Evolutionary conservation across 2,329 filamentous ascomycete species (phyloP).

Genomic region (Corniculantispora saksenae): DNA sequence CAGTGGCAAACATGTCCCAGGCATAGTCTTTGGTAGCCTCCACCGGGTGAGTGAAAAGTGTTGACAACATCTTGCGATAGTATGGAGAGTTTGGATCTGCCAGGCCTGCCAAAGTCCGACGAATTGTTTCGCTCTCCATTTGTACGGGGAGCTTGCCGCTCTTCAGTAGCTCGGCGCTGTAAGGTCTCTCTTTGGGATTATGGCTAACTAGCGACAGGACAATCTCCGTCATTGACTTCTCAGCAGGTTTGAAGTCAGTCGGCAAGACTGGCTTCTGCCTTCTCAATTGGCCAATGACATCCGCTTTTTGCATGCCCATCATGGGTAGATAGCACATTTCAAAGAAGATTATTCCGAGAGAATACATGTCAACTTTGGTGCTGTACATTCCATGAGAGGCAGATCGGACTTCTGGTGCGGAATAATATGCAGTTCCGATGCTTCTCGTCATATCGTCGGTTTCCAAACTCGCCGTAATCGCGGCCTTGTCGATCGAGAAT

Average conservation of each 20-base stretch:
- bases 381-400: constrained; percentile 77
- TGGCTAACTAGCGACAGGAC: constrained; percentile 80
- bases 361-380: constrained; percentile 98
- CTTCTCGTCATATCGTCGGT: constrained; percentile 68
- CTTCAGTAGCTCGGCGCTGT: constrained; percentile 77
- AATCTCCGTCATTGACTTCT: constrained; percentile 76
- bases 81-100: constrained; percentile 83
- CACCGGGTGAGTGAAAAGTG: constrained; percentile 74
- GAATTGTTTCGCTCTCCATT: constrained; percentile 89
- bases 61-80: constrained; percentile 85
- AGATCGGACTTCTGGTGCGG: constrained; percentile 87
- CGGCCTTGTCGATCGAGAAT: constrained; percentile 61
- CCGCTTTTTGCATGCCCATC: constrained; percentile 65
- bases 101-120: constrained; percentile 77
- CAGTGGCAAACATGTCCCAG: constrained; percentile 69
- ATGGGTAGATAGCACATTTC: constrained; percentile 84
- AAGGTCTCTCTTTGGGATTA: constrained; percentile 78
- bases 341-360: constrained; percentile 94
- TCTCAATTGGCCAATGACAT: constrained; percentile 68
- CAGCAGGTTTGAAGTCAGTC: constrained; percentile 65
- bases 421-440: constrained; percentile 82
- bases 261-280: constrained; percentile 70
- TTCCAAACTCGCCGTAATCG: constrained; percentile 41
- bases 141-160: constrained; percentile 87
- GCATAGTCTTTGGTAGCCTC: constrained; percentile 80